phyloP scores from a whole-genome alignment of 306 rosid genomes.

The Castanospermum australe region DNA sequence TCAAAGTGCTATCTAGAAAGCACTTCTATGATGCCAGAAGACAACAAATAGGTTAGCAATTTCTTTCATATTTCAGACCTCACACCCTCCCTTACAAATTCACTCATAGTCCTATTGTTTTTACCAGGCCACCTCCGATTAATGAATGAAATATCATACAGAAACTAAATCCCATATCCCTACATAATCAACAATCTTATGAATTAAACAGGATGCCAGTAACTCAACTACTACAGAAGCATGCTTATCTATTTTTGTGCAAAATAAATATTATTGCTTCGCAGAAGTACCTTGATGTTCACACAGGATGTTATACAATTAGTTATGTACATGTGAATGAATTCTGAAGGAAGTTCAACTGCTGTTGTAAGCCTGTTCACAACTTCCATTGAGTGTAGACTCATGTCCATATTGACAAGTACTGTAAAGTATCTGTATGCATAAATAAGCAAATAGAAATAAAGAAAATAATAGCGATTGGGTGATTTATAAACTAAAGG shows the following conservation, averaged over 20 bases:
- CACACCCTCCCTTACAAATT: not conserved
- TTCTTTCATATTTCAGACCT: not conserved
- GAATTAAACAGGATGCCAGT: not conserved
- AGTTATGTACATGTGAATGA: conserved; percentile 93
- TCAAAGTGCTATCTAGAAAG: not conserved
- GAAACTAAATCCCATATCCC: not conserved
- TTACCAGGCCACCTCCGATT: not conserved
- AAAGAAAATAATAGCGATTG: conserved; percentile 33
- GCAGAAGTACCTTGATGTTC: conserved; percentile 77
- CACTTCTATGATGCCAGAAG: not conserved
- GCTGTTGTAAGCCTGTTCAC: conserved; percentile 98
- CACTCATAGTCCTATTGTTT: not conserved
- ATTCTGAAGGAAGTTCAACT: conserved; percentile 90
- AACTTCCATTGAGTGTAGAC: conserved; percentile 99
- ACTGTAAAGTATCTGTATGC: conserved; percentile 90
- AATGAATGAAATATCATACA: not conserved
- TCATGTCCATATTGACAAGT: conserved; percentile 98
- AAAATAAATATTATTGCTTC: not conserved
- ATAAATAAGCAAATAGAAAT: conserved; percentile 41
- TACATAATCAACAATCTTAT: not conserved
- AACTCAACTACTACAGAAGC: conserved; percentile 5
- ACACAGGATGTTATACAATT: conserved; percentile 98
- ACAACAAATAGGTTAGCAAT: not conserved
- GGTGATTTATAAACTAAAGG: conserved; percentile 2
- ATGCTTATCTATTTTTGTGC: not conserved